Conservation (phyloP, 2,329 filamentous ascomycete genomes). For the Dactylellina leptospora region DNA sequence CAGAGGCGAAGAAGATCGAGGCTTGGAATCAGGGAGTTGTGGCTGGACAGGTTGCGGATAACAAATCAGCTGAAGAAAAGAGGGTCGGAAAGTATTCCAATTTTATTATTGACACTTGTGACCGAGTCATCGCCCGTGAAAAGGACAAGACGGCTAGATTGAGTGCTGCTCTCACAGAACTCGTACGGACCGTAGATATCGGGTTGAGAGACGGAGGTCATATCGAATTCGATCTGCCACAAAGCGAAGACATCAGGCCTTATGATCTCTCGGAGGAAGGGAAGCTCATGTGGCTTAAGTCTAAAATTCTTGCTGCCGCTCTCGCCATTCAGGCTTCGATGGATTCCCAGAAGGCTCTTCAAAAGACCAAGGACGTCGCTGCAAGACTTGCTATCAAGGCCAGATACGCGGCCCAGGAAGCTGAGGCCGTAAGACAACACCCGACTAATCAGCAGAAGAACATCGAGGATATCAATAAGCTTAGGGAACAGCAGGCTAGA, state of each 20-base stretch:
- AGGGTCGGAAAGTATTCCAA: slow-evolving; percentile 43
- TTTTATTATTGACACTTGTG: slow-evolving; percentile 39
- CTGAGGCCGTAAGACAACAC: slow-evolving; percentile 40
- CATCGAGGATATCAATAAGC: slow-evolving; percentile 51
- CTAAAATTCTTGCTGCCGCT: slow-evolving; percentile 41
- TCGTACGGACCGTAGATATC: slow-evolving; percentile 24
- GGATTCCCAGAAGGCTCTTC: slow-evolving; percentile 51
- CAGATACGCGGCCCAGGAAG: slow-evolving; percentile 44
- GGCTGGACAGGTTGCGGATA: slow-evolving; percentile 41
- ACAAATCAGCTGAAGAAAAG: slow-evolving; percentile 45
- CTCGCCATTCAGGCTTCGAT: slow-evolving; percentile 46
- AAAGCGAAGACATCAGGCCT: slow-evolving; percentile 36
- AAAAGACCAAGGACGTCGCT: slow-evolving; percentile 50
- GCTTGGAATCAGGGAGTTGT: slow-evolving; percentile 49
- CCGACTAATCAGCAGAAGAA: slow-evolving; percentile 50
- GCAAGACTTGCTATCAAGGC: slow-evolving; percentile 41
- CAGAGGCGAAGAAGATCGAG: slow-evolving; percentile 51
- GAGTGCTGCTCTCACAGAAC: slow-evolving; percentile 24
- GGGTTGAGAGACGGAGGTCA: slow-evolving; percentile 38
- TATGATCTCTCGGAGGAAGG: slow-evolving; percentile 47
- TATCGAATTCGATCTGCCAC: slow-evolving; percentile 44
- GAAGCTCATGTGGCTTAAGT: slow-evolving; percentile 42
- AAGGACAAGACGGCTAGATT: slow-evolving; percentile 27
- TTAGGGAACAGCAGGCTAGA: slow-evolving; percentile 37
- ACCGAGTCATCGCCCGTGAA: slow-evolving; percentile 40